Evolutionary conservation across 169 alveolate species (phyloP), one percentile per base, ranked within the genome.

Genomic region (Ichthyophthirius multifiliis): DNA sequence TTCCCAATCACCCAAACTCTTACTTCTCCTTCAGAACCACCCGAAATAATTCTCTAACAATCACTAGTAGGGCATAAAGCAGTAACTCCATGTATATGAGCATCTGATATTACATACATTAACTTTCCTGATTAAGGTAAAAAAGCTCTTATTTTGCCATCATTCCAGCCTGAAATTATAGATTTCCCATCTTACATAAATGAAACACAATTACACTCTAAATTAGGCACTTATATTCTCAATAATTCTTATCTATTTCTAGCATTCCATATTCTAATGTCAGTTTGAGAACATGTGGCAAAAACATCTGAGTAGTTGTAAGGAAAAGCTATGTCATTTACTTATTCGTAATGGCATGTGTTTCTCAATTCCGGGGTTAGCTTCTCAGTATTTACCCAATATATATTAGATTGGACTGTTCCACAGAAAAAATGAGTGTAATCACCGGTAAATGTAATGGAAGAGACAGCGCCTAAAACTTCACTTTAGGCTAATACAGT

Each of bases 211-310:
- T 78, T 82, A 74, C 99, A 95, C 81, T 97, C 99, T 46, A 95
- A 88, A 73, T 95, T 95, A 10, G 98, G 98, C 4, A 97, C 97
- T 65, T 93, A 95, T 44, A 97, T 95, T 74, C 98, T 91, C 27
- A 96, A 75, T n/a, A 95, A 87, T 80, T 97, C 99, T 83, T 92
- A 94, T 62, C 95, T 82, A 39, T 93, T 90, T 89, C 88, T 90
- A 34, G 95, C 88, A 87, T 97, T 94, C 99, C 99, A 97, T 16
- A 97, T 94, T 65, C 99, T 93, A 44, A 97, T 92, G 80, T 97
- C 98, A 75, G 93, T 93, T 37, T 79, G 43, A 34, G 97, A 93
- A 78, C 97, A 93, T 20, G 99, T 97, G 30, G 98, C 99, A 63
- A 97, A 95, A 15, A 91, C 94, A 16, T 91, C 94, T 5, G 95